Percentiles rank a stretch among this genome's conserved stretches.
Conservation (phyloP, 2,329 filamentous ascomycete species). For the Xylariaceae sp. region DNA sequence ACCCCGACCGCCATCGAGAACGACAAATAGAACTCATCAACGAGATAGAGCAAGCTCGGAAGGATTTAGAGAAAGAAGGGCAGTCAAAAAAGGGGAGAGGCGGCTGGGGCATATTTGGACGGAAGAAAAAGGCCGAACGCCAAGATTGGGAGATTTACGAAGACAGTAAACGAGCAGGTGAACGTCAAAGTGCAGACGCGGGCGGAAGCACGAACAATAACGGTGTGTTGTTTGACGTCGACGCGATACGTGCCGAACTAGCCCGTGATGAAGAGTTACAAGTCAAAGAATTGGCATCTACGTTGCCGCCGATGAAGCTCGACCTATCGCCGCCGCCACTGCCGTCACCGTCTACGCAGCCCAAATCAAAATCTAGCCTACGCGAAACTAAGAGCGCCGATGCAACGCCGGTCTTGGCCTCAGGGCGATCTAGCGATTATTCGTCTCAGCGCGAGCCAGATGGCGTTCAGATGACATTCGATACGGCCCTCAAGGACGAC, state of each 20-base stretch:
- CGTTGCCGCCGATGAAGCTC: slow-evolving; percentile 84
- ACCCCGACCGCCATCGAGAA: slow-evolving; percentile 85
- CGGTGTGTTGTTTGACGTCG: slow-evolving; percentile 84
- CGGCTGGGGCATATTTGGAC: slow-evolving; percentile 64
- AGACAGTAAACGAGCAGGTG: slow-evolving; percentile 46
- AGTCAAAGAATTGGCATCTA: slow-evolving; percentile 79
- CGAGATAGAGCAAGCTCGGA: slow-evolving; percentile 92
- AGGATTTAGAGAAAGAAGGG: slow-evolving; percentile 74
- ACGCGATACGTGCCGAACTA: slow-evolving; percentile 84
- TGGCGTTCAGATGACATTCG: slow-evolving; percentile 66
- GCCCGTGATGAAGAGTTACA: slow-evolving; percentile 58
- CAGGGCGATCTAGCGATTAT: slow-evolving; percentile 16
- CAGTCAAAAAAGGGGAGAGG: slow-evolving; percentile 53
- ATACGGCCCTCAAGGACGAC: slow-evolving; percentile 51
- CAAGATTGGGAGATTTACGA: slow-evolving; percentile 95
- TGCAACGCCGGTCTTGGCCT: slow-evolving; percentile 29
- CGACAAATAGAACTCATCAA: slow-evolving; percentile 89
- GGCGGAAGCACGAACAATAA: slow-evolving; percentile 49
- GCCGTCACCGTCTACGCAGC: slow-evolving; percentile 27
- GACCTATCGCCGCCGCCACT: slow-evolving; percentile 39
- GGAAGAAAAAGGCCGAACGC: slow-evolving; percentile 73
- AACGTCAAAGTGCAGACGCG: slow-evolving; percentile 38
- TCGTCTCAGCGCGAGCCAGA: slow-evolving; percentile 36
- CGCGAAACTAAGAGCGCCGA: slow-evolving; percentile 46
- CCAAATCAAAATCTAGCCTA: slow-evolving; percentile 33